Evolutionary conservation across 2,329 filamentous ascomycete species (phyloP), one percentile per base, ranked within the genome.

Genomic region (Aspergillus clavatus): DNA sequence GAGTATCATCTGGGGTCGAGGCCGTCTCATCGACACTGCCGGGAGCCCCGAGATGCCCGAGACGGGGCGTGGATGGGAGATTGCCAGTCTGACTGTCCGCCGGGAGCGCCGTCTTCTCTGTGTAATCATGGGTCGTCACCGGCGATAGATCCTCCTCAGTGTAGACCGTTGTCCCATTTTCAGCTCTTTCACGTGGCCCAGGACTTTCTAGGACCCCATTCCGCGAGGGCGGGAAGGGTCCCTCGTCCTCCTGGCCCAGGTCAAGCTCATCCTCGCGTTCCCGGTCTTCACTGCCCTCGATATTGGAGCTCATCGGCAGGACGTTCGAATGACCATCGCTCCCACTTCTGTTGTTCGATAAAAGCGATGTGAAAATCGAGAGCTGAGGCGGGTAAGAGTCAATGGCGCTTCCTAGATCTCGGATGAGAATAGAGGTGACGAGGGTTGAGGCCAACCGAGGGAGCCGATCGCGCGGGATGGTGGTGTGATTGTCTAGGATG

Each of bases 1-100:
- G 87, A 7, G 87, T 84, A 64, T 95, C 87, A 60, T 94, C 89
- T 16, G 87, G 86, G 21, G 82, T 83, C 4, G 89, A 95, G 46
- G 80, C 66, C 6, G 84, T 85, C 59, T 87, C 94, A 36, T 78
- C 81, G 29, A 76, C 72, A 56, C 79, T 75, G 49, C 54, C 59
- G 18, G 54, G 39, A 18, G 40, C 48, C 40, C 39, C 52, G 31
- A 46, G 45, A 46, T 54, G 52, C 24, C 53, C 51, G 21, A 43
- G 36, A 23, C 51, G 51, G 38, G 55, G 61, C 38, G 53, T 56
- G 33, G 55, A 52, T n/a, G 54, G 51, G 21, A 48, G 52, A 38
- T 62, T 59, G 38, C 47, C 54, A 11, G 57, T 35, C 28, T 50
- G 40, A 18, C 42, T 38, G 27, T 55, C 52, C 12, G 45, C 40